Conservation (phyloP, 169 alveolate genomes). For the Cryptosporidium baileyi region DNA sequence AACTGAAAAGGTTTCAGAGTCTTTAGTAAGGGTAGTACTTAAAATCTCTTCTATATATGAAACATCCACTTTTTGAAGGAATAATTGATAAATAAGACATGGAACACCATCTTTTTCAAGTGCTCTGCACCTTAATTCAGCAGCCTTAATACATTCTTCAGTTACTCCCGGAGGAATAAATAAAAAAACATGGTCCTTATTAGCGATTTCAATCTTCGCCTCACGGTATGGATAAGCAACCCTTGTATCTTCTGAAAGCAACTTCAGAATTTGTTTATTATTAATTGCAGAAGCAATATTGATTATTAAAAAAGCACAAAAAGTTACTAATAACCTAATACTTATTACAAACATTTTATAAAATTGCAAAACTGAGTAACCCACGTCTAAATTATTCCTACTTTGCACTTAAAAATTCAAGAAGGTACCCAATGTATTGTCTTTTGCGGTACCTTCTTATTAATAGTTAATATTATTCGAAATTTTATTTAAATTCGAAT, state of each 20-base stretch:
- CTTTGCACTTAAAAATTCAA: too few species aligned
- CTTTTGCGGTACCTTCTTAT: too few species aligned
- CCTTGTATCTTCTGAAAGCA: too few species aligned
- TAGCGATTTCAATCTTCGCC: background rate
- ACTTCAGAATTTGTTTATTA: too few species aligned
- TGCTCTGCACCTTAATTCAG: conserved; percentile 13
- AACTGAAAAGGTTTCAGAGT: background rate
- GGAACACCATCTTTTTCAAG: background rate
- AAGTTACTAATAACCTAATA: background rate
- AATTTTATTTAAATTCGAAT: too few species aligned
- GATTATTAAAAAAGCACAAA: background rate
- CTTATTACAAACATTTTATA: background rate
- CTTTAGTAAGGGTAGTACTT: background rate
- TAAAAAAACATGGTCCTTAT: background rate
- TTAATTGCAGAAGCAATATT: too few species aligned
- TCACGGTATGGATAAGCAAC: conserved; percentile 20
- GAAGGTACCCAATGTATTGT: too few species aligned
- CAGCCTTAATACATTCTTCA: conserved; percentile 58
- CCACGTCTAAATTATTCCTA: background rate
- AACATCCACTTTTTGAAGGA: background rate
- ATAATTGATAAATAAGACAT: background rate
- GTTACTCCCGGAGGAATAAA: conserved; percentile 2
- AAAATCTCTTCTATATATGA: background rate
- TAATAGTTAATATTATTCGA: too few species aligned
- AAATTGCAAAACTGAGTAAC: background rate